Conservation (phyloP, 371 early-diverging fungal species). For the Haplosporangium sp. region DNA sequence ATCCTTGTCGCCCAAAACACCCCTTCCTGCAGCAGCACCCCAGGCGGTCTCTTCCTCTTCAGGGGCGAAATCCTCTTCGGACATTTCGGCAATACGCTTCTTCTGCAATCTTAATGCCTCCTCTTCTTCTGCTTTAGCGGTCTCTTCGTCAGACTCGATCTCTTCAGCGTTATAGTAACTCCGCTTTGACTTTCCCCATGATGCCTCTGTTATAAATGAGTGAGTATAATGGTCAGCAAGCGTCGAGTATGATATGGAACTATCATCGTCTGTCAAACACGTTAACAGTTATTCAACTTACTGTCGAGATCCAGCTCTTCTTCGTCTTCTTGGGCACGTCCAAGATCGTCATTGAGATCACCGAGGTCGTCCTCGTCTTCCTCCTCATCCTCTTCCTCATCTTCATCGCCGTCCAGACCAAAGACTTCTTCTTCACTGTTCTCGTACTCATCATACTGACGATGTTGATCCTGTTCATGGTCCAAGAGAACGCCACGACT, state of each 20-base stretch:
- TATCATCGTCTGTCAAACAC: not conserved
- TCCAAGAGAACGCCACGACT: constrained; percentile 67
- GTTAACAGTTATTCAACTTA: constrained; percentile 14
- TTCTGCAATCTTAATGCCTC: constrained; percentile 92
- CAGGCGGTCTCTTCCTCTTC: constrained; percentile 54
- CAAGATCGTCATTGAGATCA: constrained; percentile 37
- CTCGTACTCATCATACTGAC: constrained; percentile 51
- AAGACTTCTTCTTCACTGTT: constrained; percentile 74
- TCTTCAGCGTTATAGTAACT: constrained; percentile 87
- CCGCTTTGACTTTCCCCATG: constrained; percentile 80
- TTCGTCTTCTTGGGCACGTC: constrained; percentile 49
- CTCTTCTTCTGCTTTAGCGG: constrained; percentile 89
- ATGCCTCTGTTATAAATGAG: constrained; percentile 16
- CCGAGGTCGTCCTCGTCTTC: constrained; percentile 61
- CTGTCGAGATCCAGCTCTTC: constrained; percentile 60
- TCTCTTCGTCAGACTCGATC: constrained; percentile 73
- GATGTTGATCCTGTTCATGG: constrained; percentile 57
- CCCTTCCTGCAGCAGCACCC: constrained; percentile 42
- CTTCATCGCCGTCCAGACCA: constrained; percentile 68
- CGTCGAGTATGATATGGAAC: not conserved
- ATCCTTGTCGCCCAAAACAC: constrained; percentile 53
- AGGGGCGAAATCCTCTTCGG: constrained; percentile 91
- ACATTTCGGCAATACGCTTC: constrained; percentile 78
- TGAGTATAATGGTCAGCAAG: not conserved
- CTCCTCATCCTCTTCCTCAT: constrained; percentile 57